Conservation (phyloP, 2,329 filamentous ascomycete genomes). For the Sporothrix luriei region DNA sequence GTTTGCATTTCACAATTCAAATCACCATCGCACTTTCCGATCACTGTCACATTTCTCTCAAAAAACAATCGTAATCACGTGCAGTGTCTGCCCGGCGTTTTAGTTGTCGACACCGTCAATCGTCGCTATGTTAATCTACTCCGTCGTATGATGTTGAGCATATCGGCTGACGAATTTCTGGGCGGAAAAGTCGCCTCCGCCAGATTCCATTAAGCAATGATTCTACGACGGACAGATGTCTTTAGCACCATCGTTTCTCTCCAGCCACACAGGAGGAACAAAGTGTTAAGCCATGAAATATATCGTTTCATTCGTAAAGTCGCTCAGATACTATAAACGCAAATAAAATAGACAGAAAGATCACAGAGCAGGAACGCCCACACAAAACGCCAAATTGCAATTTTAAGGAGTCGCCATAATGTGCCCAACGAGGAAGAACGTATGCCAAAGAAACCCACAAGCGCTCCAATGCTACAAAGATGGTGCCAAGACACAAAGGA, state of each 20-base stretch:
- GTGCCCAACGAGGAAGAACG: neutral
- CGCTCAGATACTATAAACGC: neutral
- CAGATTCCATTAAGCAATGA: neutral
- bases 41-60: neutral
- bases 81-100: neutral
- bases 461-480: constrained; percentile 15
- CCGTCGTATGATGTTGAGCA: neutral
- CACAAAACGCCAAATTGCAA: neutral
- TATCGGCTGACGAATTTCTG: neutral
- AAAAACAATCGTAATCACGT: constrained; percentile 2
- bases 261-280: no score
- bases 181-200: neutral
- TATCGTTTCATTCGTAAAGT: constrained; percentile 25
- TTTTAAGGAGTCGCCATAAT: neutral
- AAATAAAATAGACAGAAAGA: neutral
- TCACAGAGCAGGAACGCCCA: neutral
- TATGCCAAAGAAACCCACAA: neutral
- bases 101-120: no score
- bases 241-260: neutral
- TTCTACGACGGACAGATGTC: neutral
- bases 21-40: neutral
- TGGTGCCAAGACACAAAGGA: neutral
- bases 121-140: no score
- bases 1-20: neutral
- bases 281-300: neutral